Conservation (phyloP, 1,139 yeast species). For the Eremothecium coryli region DNA sequence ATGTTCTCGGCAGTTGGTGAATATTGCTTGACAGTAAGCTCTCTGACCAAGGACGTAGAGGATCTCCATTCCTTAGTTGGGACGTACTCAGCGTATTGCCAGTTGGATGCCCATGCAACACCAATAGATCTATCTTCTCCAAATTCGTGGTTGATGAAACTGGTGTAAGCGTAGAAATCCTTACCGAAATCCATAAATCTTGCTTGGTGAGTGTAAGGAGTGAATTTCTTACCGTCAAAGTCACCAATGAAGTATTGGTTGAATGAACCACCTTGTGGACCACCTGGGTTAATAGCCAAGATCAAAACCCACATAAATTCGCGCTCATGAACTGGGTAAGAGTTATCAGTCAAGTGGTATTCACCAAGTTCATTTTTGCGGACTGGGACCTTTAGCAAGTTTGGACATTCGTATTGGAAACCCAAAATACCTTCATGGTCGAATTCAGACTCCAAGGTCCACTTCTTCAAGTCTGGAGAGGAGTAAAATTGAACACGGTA, state of each 20-base stretch:
- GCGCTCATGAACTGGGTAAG: conserved; percentile 9
- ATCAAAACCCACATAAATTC: conserved; percentile 31
- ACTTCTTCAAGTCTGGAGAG: conserved; percentile 28
- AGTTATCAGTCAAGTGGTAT: conserved; percentile 1
- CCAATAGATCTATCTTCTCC: conserved; percentile 24
- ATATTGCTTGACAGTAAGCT: conserved; percentile 24
- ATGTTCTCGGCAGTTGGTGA: conserved; percentile 21
- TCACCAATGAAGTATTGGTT: conserved; percentile 36
- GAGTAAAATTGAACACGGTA: conserved; percentile 30
- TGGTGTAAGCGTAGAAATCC: conserved; percentile 33
- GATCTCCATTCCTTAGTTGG: conserved; percentile 32
- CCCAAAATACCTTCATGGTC: conserved; percentile 31
- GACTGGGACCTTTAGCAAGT: conserved; percentile 27
- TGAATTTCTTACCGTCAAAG: conserved; percentile 32
- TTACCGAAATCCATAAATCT: conserved; percentile 32
- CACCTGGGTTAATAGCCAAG: conserved; percentile 34
- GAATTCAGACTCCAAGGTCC: conserved; percentile 31
- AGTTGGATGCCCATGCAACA: conserved; percentile 36
- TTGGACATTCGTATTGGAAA: conserved; percentile 36
- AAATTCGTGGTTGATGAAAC: conserved; percentile 23
- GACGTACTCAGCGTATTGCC: conserved; percentile 32
- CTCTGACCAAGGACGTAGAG: conserved; percentile 31
- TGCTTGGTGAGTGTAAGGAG: conserved; percentile 25
- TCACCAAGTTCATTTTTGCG: conserved; percentile 26
- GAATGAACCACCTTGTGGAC: conserved; percentile 34